Base-by-base conservation (phyloP, 2,329 filamentous ascomycete genomes). In the Tolypocladium ovalisporum region DNA sequence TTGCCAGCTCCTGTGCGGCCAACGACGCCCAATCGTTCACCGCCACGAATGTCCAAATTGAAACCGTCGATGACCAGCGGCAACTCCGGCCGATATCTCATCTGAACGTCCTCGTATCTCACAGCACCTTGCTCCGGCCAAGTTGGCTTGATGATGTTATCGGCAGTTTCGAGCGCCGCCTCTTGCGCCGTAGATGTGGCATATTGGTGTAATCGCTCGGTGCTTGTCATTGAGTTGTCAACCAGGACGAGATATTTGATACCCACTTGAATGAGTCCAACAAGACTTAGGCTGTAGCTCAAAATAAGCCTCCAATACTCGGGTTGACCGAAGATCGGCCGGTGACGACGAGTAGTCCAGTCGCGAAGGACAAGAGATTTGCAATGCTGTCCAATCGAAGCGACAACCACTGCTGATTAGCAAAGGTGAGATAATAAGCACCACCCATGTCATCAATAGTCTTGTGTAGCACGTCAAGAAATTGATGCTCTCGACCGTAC, bases 191-290 rank as follows among this genome's bases (percentile, higher is more conserved):
- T 81, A 63, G 89, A 74, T 0, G 84, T 90, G 56, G 90, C 92
- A 69, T 97, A 97, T 75, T 96, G 90, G 69, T 91, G 85, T 36
- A 97, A 79, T 54, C 94, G 87, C 73, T 97, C 93, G 0, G 94
- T 94, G 0, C 92, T 86, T 70, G 97, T 97, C 93, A 97, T 97
- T 67, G 91, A 90, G 73, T 97, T 97, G 72, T 97, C 93, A 10
- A 97, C 90, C 71, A 97, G 93, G 32, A 93, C 93, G 8, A 97
- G 79, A 72, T 97, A 93, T n/a, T 93, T 84, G 22, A 97, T 90
- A 1, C 90, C 93, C 71, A 97, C 97, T 68, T 97, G 93, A 62
- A 97, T 87, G 87, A 97, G 91, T 70, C 95, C 89, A 22, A 96
- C 91, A 66, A 97, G 95, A 17, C 87, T 83, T 22, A 99, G 79